Conservation (phyloP, 345 rosid genomes). For the Physaria fendleri region DNA sequence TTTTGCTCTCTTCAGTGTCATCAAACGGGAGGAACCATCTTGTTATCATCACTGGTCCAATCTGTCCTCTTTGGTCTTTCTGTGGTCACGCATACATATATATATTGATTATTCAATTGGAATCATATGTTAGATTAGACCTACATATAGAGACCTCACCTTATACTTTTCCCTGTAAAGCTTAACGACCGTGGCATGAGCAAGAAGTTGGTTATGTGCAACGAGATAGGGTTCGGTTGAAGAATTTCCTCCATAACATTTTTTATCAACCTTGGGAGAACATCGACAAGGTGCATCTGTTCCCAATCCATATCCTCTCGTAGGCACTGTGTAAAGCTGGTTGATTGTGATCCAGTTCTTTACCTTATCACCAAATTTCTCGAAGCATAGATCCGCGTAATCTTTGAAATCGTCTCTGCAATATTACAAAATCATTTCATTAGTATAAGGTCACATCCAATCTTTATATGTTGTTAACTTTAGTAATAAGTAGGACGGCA, state of each 20-base stretch:
- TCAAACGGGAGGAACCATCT: conserved; percentile 25
- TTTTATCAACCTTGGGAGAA: conserved; percentile 10
- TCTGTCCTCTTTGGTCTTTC: background rate
- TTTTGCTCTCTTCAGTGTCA: background rate
- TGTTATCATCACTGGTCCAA: conserved; percentile 29
- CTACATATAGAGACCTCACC: background rate
- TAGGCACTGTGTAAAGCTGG: conserved; percentile 27
- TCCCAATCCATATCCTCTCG: conserved; percentile 26
- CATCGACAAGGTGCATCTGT: conserved; percentile 39
- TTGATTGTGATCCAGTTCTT: conserved; percentile 43
- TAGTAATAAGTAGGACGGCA: background rate
- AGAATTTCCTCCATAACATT: conserved; percentile 27
- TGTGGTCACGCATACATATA: background rate
- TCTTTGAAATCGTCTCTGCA: conserved; percentile 34
- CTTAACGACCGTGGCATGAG: conserved; percentile 18
- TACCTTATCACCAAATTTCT: conserved; percentile 35
- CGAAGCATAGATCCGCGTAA: conserved; percentile 36
- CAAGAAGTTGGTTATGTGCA: conserved; percentile 24
- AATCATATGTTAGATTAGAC: background rate
- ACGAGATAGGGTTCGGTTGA: conserved; percentile 19
- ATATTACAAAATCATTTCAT: background rate
- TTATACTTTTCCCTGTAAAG: conserved; percentile 19
- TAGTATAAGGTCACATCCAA: background rate
- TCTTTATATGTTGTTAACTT: background rate
- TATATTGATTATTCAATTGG: background rate